phyloP scores from a whole-genome alignment of 805 yeast genomes.

The Candida morakotiae region DNA sequence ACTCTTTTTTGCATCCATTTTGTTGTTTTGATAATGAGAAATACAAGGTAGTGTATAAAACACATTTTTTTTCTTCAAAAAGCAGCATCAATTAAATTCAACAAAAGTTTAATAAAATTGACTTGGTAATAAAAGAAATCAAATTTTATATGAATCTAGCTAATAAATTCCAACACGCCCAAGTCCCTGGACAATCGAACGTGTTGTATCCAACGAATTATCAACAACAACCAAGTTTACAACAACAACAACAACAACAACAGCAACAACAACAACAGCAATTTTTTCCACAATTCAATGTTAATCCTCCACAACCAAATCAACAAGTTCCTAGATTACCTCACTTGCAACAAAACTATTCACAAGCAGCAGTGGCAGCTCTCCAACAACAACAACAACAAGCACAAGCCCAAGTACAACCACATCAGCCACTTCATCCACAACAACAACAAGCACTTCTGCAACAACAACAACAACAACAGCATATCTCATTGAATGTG shows the following conservation, averaged over 20 bases:
- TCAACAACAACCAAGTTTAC: conserved; percentile 18
- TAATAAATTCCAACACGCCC: conserved; percentile 31
- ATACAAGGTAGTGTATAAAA: background rate
- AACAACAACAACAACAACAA: conserved; percentile 29
- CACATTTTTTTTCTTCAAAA: background rate
- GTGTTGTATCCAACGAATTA: conserved; percentile 40
- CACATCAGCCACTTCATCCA: conserved; percentile 14
- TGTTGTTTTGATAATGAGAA: no score
- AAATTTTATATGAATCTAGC: conserved; percentile 27
- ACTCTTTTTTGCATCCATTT: conserved; percentile 6
- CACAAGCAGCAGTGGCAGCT: conserved; percentile 9
- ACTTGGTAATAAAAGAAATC: background rate
- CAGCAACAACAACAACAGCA: conserved; percentile 18
- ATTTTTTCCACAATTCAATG: conserved; percentile 11
- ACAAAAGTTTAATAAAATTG: background rate
- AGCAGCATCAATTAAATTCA: background rate
- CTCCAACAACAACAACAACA: conserved; percentile 17
- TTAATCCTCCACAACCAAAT: conserved; percentile 10
- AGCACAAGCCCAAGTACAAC: conserved; percentile 18
- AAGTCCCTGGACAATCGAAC: conserved; percentile 28
- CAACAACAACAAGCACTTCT: conserved; percentile 17
- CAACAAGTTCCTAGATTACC: conserved; percentile 19
- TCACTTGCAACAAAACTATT: conserved; percentile 19
- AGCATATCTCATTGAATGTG: conserved; percentile 15
- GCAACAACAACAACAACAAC: conserved; percentile 20